These are phyloP conservation scores for Cydonia oblonga DNA, from an alignment of 331 rosid genomes.

Conservation along the genomic window DNA sequence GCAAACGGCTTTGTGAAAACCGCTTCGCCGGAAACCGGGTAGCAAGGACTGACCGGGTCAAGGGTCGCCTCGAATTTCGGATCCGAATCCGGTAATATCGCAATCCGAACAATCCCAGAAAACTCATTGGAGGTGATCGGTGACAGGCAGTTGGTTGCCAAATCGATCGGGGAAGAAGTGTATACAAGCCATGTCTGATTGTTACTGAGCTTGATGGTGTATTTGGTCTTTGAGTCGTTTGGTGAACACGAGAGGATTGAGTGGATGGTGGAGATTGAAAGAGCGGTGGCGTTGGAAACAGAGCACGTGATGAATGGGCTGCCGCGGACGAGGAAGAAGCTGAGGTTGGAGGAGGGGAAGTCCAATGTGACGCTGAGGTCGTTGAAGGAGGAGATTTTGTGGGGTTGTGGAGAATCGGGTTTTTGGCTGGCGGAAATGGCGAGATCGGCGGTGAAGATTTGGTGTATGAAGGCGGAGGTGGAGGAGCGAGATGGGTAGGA, in stretches of 20 bases:
- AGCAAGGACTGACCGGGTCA: too few species aligned
- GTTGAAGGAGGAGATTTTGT: constrained; percentile 39
- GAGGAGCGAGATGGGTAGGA: too few species aligned
- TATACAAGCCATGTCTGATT: too few species aligned
- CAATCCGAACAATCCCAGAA: too few species aligned
- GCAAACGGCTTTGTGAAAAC: too few species aligned
- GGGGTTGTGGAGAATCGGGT: constrained; percentile 16
- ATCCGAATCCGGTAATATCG: too few species aligned
- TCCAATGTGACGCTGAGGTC: constrained; percentile 59
- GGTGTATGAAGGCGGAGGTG: constrained; percentile 12
- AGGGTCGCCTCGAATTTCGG: too few species aligned
- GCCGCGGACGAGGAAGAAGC: constrained; percentile 59
- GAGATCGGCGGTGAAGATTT: constrained; percentile 44
- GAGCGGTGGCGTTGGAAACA: constrained; percentile 11
- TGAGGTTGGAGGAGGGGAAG: constrained; percentile 49
- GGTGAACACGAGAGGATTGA: constrained; percentile 3
- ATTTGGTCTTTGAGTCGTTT: constrained; percentile 35
- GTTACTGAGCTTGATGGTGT: constrained; percentile 43
- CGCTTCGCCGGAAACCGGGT: too few species aligned
- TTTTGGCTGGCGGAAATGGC: constrained; percentile 33
- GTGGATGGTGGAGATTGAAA: constrained; percentile 46
- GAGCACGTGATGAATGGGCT: constrained; percentile 59
- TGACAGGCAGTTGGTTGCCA: too few species aligned
- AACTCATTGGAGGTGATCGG: too few species aligned
- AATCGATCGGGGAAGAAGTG: too few species aligned